These are phyloP conservation scores for Phytophthora cryptogea DNA, from an alignment of 352 stramenopile genomes.

Conservation along the genomic window DNA sequence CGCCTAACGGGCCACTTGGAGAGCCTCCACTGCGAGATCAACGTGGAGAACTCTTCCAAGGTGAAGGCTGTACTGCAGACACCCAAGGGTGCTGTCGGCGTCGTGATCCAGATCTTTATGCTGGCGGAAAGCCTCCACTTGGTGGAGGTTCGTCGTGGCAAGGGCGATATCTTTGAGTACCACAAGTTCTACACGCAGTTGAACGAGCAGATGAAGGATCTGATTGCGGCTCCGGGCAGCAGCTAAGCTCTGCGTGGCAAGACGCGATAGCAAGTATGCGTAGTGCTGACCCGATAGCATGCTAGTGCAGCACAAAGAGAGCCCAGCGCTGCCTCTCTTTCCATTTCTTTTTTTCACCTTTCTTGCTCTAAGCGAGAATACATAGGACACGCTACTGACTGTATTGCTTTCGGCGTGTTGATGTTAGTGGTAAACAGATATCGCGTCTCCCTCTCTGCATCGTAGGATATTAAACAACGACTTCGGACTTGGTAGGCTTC, in stretches of 20 bases:
- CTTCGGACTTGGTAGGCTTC: constrained; percentile 34
- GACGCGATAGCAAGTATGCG: constrained; percentile 28
- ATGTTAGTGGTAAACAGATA: constrained; percentile 16
- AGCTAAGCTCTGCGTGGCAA: constrained; percentile 20
- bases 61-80: constrained; percentile 87
- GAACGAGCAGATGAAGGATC: constrained; percentile 87
- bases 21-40: constrained; percentile 80
- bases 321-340: background rate
- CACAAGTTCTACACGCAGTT: constrained; percentile 91
- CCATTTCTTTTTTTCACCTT: constrained; percentile 27
- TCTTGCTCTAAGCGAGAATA: constrained; percentile 36
- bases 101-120: constrained; percentile 92
- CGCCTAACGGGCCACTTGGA: constrained; percentile 79
- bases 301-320: constrained; percentile 7
- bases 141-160: constrained; percentile 89
- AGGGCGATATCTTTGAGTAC: constrained; percentile 92
- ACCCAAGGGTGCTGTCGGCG: constrained; percentile 85
- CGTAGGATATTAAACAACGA: constrained; percentile 43
- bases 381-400: constrained; percentile 30
- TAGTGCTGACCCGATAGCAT: constrained; percentile 22
- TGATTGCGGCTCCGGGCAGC: constrained; percentile 53
- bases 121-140: constrained; percentile 84
- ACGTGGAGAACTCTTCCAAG: constrained; percentile 78
- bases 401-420: constrained; percentile 24
- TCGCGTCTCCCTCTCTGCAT: background rate